Base-by-base conservation (phyloP, 805 yeast species). In the Schizosaccharomyces japonicus region DNA sequence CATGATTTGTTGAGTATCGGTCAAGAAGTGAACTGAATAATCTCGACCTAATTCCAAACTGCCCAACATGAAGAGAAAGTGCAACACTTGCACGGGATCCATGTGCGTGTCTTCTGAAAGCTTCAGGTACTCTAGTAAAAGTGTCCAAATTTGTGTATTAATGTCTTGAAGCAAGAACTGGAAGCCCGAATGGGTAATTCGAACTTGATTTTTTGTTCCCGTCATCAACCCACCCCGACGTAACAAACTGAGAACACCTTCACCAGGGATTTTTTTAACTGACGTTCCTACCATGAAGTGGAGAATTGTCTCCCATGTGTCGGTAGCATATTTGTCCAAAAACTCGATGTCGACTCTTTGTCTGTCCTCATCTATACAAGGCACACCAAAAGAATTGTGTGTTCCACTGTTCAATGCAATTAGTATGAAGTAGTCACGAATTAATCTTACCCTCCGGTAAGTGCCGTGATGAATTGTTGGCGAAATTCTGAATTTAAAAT, bases 231-330 rank as follows among this genome's bases (percentile, higher is more conserved):
- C 87, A 51, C 93, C 78, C 63, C 76, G 83, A 52, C 72, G 70
- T 45, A 90, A 65, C 26, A 90, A 65, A 15, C 75, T 71, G 46
- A 90, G 65, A 0, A 87, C 95, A 15, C 87, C 85, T n/a, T 71
- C 69, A 45, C 85, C 77, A 2, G 95, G 94, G 2, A 72, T 64
- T 15, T 67, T 69, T 8, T 72, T 67, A 44, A 77, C 63, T 47
- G 81, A 80, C 0, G 95, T 82, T 1, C 96, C 95, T 40, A 90
- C 99, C 96, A 90, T 87, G 64, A 78, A 90, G 66, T 90, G 96
- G 55, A 90, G 66, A 54, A 90, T 87, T 5, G 82, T 74, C 59
- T 90, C 99, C 98, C 98, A 90, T 58, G 80, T 83, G 44, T 70
- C 72, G 5, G 83, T 71, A 11, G 95, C 93, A 62, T 83, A 85